These are phyloP conservation scores for Metarhizium brunneum DNA, from an alignment of 2,329 filamentous ascomycete genomes.

Conservation along the genomic window DNA sequence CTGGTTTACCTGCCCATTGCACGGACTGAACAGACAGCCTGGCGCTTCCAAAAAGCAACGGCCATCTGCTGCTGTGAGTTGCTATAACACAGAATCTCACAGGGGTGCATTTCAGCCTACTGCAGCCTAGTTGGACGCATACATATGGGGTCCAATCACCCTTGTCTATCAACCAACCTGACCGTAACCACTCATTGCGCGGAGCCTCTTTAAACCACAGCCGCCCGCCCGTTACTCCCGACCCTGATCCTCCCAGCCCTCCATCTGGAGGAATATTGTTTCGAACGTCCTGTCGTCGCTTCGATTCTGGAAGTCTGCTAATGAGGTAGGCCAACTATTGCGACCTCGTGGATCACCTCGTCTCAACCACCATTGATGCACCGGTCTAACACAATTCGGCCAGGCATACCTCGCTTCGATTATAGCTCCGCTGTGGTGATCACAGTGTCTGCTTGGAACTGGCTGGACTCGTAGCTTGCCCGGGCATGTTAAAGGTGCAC, in stretches of 20 bases:
- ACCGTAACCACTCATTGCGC: conserved; percentile 13
- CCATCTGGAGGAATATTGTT: conserved; percentile 9
- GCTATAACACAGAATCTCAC: background rate
- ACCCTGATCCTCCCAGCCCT: conserved; percentile 8
- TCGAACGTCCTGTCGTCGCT: conserved; percentile 9
- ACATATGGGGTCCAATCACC: conserved; percentile 2
- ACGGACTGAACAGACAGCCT: background rate
- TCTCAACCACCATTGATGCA: background rate
- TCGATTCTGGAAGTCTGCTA: conserved; percentile 14
- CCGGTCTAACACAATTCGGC: conserved; percentile 1
- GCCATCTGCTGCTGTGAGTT: background rate
- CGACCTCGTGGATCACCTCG: conserved; percentile 11
- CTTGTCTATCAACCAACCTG: conserved; percentile 6
- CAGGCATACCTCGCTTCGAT: conserved; percentile 3
- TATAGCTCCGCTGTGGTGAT: background rate
- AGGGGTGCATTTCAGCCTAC: conserved; percentile 4
- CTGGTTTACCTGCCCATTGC: background rate
- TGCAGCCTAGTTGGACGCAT: conserved; percentile 5
- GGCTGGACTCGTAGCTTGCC: background rate
- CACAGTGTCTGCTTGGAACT: background rate
- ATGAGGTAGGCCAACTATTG: conserved; percentile 11
- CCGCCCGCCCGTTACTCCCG: conserved; percentile 17
- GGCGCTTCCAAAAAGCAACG: conserved; percentile 2
- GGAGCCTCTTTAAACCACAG: conserved; percentile 21
- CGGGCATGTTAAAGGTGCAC: conserved; percentile 7